A percentile compares a stretch with the other conserved stretches of the same genome.
Evolutionary conservation across 805 yeast genomes (phyloP).

Genomic region (Yarrowia sp.): DNA sequence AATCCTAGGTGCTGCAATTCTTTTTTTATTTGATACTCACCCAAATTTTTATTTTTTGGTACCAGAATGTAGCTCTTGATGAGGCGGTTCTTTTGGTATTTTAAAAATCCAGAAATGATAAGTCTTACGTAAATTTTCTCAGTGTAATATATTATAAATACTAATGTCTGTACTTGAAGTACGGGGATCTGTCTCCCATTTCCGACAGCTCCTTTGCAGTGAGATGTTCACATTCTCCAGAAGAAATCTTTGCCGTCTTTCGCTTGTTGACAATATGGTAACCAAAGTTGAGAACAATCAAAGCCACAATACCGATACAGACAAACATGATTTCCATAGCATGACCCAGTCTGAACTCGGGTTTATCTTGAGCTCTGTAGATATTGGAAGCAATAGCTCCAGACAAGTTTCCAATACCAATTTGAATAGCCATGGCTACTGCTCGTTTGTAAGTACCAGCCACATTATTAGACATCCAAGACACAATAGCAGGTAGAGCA

Average conservation of each 20-base stretch:
- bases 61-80: too few species aligned
- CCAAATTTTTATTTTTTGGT: too few species aligned
- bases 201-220: not conserved
- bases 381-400: conserved; percentile 57
- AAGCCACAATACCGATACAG: conserved; percentile 37
- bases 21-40: too few species aligned
- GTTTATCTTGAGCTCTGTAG: conserved; percentile 53
- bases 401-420: conserved; percentile 65
- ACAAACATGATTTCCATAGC: conserved; percentile 48
- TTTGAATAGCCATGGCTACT: conserved; percentile 54
- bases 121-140: too few species aligned
- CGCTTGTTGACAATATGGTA: conserved; percentile 7
- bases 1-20: too few species aligned
- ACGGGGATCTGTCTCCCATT: conserved; percentile 9
- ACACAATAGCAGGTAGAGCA: conserved; percentile 58
- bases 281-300: conserved; percentile 5
- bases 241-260: not conserved
- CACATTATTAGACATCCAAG: conserved; percentile 58
- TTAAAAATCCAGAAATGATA: too few species aligned
- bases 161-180: conserved; percentile 13
- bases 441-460: conserved; percentile 56
- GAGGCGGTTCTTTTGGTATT: too few species aligned
- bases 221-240: not conserved
- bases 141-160: not conserved
- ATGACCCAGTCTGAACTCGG: conserved; percentile 53